phyloP scores from a whole-genome alignment of 169 alveolate genomes.

The Plasmodium vinckei region DNA sequence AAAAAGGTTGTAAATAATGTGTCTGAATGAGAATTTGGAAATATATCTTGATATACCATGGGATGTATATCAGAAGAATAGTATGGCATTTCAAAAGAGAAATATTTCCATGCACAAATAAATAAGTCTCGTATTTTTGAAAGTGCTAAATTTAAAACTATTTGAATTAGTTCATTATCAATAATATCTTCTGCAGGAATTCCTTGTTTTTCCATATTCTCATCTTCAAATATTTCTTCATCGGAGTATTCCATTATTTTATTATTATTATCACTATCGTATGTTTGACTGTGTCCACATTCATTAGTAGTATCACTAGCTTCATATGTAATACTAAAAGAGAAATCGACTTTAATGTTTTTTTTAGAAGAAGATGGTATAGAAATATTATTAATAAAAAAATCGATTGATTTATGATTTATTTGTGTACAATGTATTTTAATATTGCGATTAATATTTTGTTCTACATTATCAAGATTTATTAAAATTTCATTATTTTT shows the following conservation, averaged over 20 bases:
- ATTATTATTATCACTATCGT: neutral
- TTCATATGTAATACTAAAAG: constrained; percentile 32
- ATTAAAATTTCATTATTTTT: constrained; percentile 51
- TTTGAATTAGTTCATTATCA: constrained; percentile 50
- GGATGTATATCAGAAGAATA: constrained; percentile 72
- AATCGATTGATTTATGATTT: constrained; percentile 51
- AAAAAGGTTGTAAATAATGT: constrained; percentile 29
- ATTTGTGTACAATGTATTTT: constrained; percentile 75
- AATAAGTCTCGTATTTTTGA: constrained; percentile 71
- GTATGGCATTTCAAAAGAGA: constrained; percentile 57
- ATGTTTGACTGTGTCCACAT: neutral
- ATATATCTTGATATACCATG: constrained; percentile 38
- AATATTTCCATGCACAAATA: constrained; percentile 74
- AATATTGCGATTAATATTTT: neutral
- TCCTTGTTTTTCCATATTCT: neutral
- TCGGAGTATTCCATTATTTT: neutral
- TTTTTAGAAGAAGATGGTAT: constrained; percentile 12
- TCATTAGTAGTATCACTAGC: neutral
- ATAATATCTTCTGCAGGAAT: constrained; percentile 1
- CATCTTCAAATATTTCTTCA: neutral
- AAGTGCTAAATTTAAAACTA: constrained; percentile 35
- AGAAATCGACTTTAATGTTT: constrained; percentile 40
- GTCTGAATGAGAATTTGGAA: constrained; percentile 28
- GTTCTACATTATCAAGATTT: constrained; percentile 5
- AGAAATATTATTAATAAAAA: constrained; percentile 29